Conservation (phyloP, 129 eudicot species). For the Chrysanthemum makinoi region DNA sequence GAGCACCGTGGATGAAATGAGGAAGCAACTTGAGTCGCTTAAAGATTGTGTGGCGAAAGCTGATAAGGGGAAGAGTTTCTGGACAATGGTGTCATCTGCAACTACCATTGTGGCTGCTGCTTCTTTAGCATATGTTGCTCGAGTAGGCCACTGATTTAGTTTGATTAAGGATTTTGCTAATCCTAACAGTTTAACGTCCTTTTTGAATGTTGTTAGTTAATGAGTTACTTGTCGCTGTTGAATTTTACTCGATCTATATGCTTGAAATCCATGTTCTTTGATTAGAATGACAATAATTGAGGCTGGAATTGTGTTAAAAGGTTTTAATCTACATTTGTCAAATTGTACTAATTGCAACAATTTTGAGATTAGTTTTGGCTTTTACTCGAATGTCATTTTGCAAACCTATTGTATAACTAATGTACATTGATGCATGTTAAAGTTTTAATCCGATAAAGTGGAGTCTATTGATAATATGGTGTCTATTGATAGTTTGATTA, state of each 20-base stretch:
- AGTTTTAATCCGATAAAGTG: too few relatives aligned
- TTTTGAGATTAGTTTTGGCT: neutral
- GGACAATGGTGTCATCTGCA: slow-evolving; percentile 75
- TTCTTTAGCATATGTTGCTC: slow-evolving; percentile 54
- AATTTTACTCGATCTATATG: slow-evolving; percentile 17
- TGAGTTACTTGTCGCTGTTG: slow-evolving; percentile 13
- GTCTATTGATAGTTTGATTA: too few relatives aligned
- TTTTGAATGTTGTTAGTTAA: slow-evolving; percentile 27
- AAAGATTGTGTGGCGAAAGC: slow-evolving; percentile 47
- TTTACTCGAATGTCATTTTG: neutral
- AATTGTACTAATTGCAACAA: neutral
- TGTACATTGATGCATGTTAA: too few relatives aligned
- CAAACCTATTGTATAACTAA: too few relatives aligned
- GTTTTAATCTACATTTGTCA: neutral
- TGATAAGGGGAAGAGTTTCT: slow-evolving; percentile 64
- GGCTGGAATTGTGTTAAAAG: neutral
- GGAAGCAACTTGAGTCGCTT: slow-evolving; percentile 49
- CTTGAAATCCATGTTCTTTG: slow-evolving; percentile 11
- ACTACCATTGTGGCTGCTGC: slow-evolving; percentile 70
- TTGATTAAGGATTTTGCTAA: slow-evolving; percentile 24
- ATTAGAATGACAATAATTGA: slow-evolving; percentile 15
- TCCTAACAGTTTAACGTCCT: slow-evolving; percentile 34
- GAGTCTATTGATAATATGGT: neutral
- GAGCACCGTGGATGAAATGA: slow-evolving; percentile 45
- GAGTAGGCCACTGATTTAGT: slow-evolving; percentile 26